phyloP scores from a whole-genome alignment of 768 basidiomycete genomes.

The Candolleomyces eurysporus region DNA sequence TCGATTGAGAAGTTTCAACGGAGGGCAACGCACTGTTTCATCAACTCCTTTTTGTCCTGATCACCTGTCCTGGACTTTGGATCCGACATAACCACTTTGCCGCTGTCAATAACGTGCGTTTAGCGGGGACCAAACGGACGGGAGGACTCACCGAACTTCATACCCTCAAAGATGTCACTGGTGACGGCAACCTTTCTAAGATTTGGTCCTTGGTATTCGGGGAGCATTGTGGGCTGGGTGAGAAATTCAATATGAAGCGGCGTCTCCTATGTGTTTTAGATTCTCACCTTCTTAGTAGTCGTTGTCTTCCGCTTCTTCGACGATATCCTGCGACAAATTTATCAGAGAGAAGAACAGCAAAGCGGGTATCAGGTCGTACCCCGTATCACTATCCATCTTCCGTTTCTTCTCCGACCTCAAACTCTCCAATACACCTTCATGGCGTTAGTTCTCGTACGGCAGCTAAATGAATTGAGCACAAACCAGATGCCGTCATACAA shows the following conservation, averaged over 20 bases:
- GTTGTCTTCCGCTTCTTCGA: conserved; percentile 61
- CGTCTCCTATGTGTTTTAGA: background rate
- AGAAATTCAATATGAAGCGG: background rate
- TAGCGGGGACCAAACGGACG: background rate
- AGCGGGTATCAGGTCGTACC: conserved; percentile 30
- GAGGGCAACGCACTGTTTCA: conserved; percentile 53
- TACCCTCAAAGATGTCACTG: conserved; percentile 65
- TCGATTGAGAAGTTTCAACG: background rate
- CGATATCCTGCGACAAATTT: conserved; percentile 26
- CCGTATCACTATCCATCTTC: conserved; percentile 63
- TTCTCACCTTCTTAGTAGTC: conserved; percentile 45
- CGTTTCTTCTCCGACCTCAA: conserved; percentile 67
- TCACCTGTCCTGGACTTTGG: conserved; percentile 67
- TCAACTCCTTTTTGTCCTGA: conserved; percentile 66
- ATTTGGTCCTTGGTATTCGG: conserved; percentile 65
- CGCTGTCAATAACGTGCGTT: conserved; percentile 4
- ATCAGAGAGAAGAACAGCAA: background rate
- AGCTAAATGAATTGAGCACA: background rate
- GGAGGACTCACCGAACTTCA: conserved; percentile 71
- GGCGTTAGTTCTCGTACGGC: background rate
- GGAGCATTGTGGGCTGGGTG: conserved; percentile 54
- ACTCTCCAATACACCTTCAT: conserved; percentile 56
- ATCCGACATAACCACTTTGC: conserved; percentile 72
- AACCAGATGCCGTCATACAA: conserved; percentile 71
- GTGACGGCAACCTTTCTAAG: conserved; percentile 58